Conservation (phyloP, 345 rosid species). For the Corchorus capsularis region DNA sequence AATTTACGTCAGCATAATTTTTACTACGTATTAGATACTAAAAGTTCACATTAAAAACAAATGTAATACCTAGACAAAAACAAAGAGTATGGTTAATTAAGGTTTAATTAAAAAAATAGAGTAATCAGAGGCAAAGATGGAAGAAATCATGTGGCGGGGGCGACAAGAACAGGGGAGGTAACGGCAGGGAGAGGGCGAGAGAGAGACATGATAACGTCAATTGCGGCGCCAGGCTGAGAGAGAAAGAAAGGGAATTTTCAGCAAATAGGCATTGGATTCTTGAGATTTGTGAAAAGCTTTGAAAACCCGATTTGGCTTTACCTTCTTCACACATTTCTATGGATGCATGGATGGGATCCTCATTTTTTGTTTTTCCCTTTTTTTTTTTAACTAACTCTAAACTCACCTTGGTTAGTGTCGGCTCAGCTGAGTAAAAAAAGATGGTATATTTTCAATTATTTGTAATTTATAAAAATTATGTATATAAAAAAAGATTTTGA, state of each 20-base stretch:
- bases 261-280: constrained; percentile 21
- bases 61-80: neutral
- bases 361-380: neutral
- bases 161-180: constrained; percentile 19
- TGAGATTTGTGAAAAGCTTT: neutral
- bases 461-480: too few species aligned
- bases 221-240: constrained; percentile 37
- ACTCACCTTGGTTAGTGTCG: neutral
- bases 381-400: neutral
- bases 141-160: constrained; percentile 28
- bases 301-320: neutral
- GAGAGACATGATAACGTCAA: constrained; percentile 28
- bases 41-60: too few species aligned
- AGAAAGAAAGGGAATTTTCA: neutral
- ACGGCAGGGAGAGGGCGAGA: neutral
- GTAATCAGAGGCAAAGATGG: neutral
- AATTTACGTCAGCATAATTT: too few species aligned
- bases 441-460: neutral
- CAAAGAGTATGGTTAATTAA: neutral
- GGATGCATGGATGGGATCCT: neutral
- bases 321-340: constrained; percentile 19
- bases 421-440: neutral
- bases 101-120: too few species aligned
- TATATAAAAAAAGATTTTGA: too few species aligned
- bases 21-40: too few species aligned